Evolutionary conservation across 345 rosid genomes (phyloP), one percentile per base, ranked within the genome.

Genomic region (Eutrema japonicum): DNA sequence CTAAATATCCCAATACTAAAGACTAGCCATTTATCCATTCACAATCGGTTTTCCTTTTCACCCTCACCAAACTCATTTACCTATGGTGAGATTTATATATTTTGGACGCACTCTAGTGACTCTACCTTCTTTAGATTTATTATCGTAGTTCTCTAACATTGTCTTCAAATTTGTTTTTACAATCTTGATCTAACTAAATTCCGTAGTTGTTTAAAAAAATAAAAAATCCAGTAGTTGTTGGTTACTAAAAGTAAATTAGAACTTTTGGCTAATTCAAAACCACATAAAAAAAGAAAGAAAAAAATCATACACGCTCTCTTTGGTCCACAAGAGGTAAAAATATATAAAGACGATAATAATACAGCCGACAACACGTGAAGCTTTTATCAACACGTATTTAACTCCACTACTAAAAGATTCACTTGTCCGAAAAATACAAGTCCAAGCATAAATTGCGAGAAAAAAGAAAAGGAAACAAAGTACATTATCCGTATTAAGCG

Each of bases 351-450:
- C 26, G 64, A 52, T 32, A 77, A 30, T 64, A 77, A 70, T 50
- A 52, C 63, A 50, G 77, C 77, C 76, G 80, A 77, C 80, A 77
- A 66, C 77, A 77, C 80, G 76, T 77, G 80, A 77, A 71, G 72
- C 48, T 27, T 26, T 42, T 35, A 48, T 53, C 72, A 57, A 65
- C 80, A 77, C 77, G 72, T 77, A 77, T 49, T 66, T 10, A 73
- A 78, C 68, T 72, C 70, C 62, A 78, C 61, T 74, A 60, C 66
- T 67, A 10, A 56, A 62, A 78, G 81, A 71, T 72, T 66, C 65
- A 59, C 73, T 77, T 72, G 76, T 70, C 66, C 71, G 66, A 30
- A 53, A 48, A 65, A 69, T 60, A 76, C 35, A 76, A 52, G 69
- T 60, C 78, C 14, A 70, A 63, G 13, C 51, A 54, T 45, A 18